Percentiles rank a stretch among this genome's conserved stretches.
phyloP scores from a whole-genome alignment of 73 alveolate genomes.

The Vitrella brassicaformis region DNA sequence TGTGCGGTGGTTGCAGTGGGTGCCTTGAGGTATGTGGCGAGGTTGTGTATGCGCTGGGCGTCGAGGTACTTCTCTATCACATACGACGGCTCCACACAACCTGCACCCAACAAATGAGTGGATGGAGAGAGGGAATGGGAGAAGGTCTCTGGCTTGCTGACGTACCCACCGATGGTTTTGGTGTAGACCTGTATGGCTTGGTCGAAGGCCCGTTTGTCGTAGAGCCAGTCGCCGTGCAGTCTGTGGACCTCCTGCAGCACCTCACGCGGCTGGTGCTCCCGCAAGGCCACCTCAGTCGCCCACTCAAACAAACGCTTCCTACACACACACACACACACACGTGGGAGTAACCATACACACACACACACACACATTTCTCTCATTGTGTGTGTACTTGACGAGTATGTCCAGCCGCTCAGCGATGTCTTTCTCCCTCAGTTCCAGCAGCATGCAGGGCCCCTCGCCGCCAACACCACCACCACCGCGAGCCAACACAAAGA shows the following conservation, averaged over 20 bases:
- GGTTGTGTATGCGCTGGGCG: too few relatives aligned
- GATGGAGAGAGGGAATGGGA: background rate
- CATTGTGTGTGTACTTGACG: background rate
- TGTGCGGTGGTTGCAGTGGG: too few relatives aligned
- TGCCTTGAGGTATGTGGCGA: too few relatives aligned
- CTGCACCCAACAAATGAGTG: background rate
- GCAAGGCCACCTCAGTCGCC: conserved; percentile 18
- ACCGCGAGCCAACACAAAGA: background rate
- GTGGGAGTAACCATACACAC: background rate
- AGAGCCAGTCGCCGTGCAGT: conserved; percentile 27
- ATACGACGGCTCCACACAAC: conserved; percentile 29
- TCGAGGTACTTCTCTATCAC: conserved; percentile 27
- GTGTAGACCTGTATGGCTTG: conserved; percentile 1
- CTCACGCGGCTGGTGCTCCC: background rate
- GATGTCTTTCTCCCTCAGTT: background rate
- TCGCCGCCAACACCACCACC: background rate
- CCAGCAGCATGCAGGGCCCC: conserved; percentile 20
- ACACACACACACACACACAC: conserved; percentile 14
- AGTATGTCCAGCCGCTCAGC: background rate
- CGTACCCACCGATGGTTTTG: background rate
- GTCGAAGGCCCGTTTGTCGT: conserved; percentile 24
- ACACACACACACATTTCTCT: background rate
- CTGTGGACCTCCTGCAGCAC: conserved; percentile 6
- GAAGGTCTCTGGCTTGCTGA: background rate
- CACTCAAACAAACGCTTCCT: conserved; percentile 35